A percentile compares a stretch with the other conserved stretches of the same genome.
These are phyloP conservation scores for Hypseocharis bilobata DNA, from an alignment of 441 rosid species.

Conservation along the genomic window DNA sequence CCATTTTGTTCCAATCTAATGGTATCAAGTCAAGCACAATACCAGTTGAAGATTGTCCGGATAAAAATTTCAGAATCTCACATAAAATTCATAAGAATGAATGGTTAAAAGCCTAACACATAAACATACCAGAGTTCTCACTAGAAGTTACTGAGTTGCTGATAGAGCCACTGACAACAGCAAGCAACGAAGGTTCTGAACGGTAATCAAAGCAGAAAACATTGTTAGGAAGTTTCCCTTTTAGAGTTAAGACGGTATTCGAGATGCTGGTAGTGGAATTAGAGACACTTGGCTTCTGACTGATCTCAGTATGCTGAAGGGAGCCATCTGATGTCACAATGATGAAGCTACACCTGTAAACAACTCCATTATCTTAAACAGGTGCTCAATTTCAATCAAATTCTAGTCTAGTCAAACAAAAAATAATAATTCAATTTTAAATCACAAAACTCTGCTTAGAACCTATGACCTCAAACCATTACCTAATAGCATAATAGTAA, in stretches of 20 bases:
- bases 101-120: neutral
- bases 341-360: conserved; percentile 62
- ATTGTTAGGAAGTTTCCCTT: conserved; percentile 53
- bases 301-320: conserved; percentile 54
- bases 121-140: conserved; percentile 52
- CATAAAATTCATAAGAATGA: conserved; percentile 13
- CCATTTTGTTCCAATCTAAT: conserved; percentile 9
- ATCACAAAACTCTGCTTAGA: neutral
- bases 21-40: neutral
- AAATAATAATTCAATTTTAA: neutral
- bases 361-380: conserved; percentile 20
- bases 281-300: conserved; percentile 58
- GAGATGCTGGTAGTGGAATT: conserved; percentile 36
- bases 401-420: conserved; percentile 17
- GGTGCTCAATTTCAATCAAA: conserved; percentile 13
- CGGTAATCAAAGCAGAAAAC: conserved; percentile 67
- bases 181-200: conserved; percentile 51
- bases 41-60: neutral
- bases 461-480: neutral
- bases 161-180: conserved; percentile 45
- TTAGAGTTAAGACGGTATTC: conserved; percentile 31
- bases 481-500: neutral
- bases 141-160: conserved; percentile 30
- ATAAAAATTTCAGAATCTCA: neutral
- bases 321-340: conserved; percentile 64